A percentile compares a stretch with the other conserved stretches of the same genome.
Evolutionary conservation across 306 rosid genomes (phyloP).

Genomic region (Cucurbita pepo): DNA sequence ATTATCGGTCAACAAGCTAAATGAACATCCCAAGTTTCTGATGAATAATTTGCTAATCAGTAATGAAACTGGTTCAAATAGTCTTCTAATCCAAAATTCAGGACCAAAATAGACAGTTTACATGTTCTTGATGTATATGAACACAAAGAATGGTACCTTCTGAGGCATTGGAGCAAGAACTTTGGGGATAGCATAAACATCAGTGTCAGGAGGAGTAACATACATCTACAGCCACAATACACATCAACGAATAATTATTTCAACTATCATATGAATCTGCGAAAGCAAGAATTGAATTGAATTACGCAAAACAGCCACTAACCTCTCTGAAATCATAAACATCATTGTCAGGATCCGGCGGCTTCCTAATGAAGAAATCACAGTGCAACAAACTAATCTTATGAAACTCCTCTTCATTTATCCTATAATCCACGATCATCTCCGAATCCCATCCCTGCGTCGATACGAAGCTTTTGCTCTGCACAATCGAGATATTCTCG

Average conservation of each 20-base stretch:
- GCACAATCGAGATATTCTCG: constrained; percentile 41
- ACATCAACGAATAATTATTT: background rate
- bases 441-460: constrained; percentile 82
- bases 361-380: constrained; percentile 76
- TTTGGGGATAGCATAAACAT: constrained; percentile 75
- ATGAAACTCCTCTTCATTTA: constrained; percentile 81
- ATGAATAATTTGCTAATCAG: background rate
- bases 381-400: constrained; percentile 64
- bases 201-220: constrained; percentile 96
- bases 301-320: background rate
- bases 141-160: constrained; percentile 33
- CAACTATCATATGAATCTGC: background rate
- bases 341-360: constrained; percentile 73
- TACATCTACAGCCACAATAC: constrained; percentile 42
- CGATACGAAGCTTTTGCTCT: constrained; percentile 50
- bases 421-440: constrained; percentile 65
- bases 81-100: background rate
- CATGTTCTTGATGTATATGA: background rate
- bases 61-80: background rate
- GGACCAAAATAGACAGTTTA: background rate
- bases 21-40: background rate
- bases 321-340: constrained; percentile 95
- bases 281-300: background rate
- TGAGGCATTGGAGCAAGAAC: constrained; percentile 91
- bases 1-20: background rate